phyloP scores from a whole-genome alignment of 1,284 basidiomycete genomes.

The Cutaneotrichosporon daszewskae region DNA sequence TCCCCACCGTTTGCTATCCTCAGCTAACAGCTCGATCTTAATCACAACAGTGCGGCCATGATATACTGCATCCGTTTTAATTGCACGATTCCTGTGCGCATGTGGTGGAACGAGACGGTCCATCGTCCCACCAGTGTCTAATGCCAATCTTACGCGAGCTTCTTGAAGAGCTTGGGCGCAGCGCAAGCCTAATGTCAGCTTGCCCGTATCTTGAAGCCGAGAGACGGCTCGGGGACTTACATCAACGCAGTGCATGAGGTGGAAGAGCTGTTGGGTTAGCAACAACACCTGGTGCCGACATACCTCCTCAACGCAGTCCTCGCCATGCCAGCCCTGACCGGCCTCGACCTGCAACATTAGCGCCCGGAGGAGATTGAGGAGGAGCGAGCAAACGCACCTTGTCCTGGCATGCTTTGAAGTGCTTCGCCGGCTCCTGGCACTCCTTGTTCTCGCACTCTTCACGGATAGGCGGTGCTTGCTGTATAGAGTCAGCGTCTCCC shows the following conservation, averaged over 20 bases:
- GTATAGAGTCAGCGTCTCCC: no score
- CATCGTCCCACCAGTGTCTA: no score
- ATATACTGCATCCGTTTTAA: no score
- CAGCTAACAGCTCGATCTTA: no score
- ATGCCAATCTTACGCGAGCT: slow-evolving; percentile 43
- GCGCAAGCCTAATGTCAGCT: slow-evolving; percentile 57
- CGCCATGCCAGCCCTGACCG: slow-evolving; percentile 75
- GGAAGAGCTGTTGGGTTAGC: slow-evolving; percentile 35
- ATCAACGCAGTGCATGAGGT: slow-evolving; percentile 77
- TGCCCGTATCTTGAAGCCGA: background rate
- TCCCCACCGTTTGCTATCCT: no score
- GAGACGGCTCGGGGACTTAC: slow-evolving; percentile 50
- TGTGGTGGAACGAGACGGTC: no score
- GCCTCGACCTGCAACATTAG: slow-evolving; percentile 44
- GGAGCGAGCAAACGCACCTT: slow-evolving; percentile 53
- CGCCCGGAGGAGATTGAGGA: no score
- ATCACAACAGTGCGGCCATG: no score
- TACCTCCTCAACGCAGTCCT: slow-evolving; percentile 89
- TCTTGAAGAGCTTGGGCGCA: slow-evolving; percentile 71
- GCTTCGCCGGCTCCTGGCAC: slow-evolving; percentile 67
- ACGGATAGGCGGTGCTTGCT: slow-evolving; percentile 57
- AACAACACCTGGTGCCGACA: background rate
- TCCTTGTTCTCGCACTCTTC: slow-evolving; percentile 68
- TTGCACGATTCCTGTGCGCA: no score
- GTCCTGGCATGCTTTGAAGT: slow-evolving; percentile 86